Base-by-base conservation (phyloP, 2,329 filamentous ascomycete genomes). In the Epichloe amarillans region DNA sequence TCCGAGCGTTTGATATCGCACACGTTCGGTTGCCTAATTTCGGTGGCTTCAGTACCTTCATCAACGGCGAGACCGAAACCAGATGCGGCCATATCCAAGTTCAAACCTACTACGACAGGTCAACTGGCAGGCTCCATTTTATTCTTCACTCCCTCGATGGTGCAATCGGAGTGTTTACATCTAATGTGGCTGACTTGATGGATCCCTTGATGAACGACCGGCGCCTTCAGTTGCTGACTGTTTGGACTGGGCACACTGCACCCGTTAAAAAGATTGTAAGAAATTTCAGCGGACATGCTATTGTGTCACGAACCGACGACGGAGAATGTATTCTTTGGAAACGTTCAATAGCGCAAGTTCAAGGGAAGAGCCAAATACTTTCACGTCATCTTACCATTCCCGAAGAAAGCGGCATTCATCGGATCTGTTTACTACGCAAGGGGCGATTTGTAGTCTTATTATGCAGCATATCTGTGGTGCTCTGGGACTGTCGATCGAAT, bases 121-220 rank as follows among this genome's bases (percentile, higher is more conserved):
- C 72, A 3, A 76, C 75, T 5, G 83, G 84, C 7, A 77, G 79
- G 41, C 72, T 95, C 37, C 81, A 83, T 46, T 66, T 98, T 21
- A 70, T 97, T 12, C 70, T 88, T 5, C 91, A 98, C 64, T 82
- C 86, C 56, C 91, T 95, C 57, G 84, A 93, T 61, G 91, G 91
- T 10, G 79, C 81, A 52, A 82, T 98, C 54, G 83, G 88, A 49
- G 86, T 90, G 67, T 88, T 89, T 62, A 81, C 89, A 57, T 83
- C 83, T 44, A 81, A 83, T 56, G 75, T 95, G 26, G 86, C 90
- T 52, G 77, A 85, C 49, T 72, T 97, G 14, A 84, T 98, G 56
- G 88, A 94, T 60, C 83, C 86, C 2, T 73, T 76, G 2, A 74
- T 78, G 1, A 76, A 78, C 42, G 72, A 76, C 42, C 70, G 69